Percentiles rank a stretch among this genome's conserved stretches.
Conservation (phyloP, 441 rosid genomes). For the Omphalea diandra region DNA sequence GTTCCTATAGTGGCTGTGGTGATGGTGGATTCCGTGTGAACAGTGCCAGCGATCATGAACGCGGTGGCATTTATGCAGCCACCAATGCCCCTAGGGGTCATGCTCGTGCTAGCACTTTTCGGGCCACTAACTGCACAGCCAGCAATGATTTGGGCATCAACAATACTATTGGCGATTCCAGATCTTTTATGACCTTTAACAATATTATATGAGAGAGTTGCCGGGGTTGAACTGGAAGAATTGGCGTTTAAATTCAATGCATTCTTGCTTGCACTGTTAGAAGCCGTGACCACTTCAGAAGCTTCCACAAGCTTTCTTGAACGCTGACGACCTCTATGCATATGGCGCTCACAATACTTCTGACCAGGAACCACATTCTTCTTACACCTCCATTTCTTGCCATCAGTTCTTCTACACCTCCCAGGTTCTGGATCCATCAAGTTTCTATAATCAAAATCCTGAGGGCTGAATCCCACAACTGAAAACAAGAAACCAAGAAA, state of each 20-base stretch:
- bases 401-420: slow-evolving; percentile 86
- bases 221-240: slow-evolving; percentile 6
- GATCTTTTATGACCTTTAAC: slow-evolving; percentile 3
- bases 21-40: slow-evolving; percentile 24
- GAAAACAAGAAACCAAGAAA: slow-evolving; percentile 13
- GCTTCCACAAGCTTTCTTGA: slow-evolving; percentile 93
- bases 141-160: slow-evolving; percentile 11
- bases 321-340: slow-evolving; percentile 71
- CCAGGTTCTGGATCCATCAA: slow-evolving; percentile 51
- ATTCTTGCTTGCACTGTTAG: slow-evolving; percentile 25
- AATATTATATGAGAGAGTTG: slow-evolving; percentile 26
- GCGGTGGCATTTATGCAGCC: neutral
- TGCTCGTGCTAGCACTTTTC: slow-evolving; percentile 2
- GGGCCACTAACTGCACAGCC: neutral
- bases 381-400: slow-evolving; percentile 80
- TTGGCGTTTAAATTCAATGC: slow-evolving; percentile 28
- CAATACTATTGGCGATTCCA: neutral
- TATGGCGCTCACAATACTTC: slow-evolving; percentile 73
- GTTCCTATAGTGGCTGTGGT: slow-evolving; percentile 21
- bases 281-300: slow-evolving; percentile 29
- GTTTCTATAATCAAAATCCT: slow-evolving; percentile 29
- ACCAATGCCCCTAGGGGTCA: neutral
- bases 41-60: neutral
- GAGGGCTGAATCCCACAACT: slow-evolving; percentile 34
- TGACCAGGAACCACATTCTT: slow-evolving; percentile 45